Conservation (phyloP, 148 eudicot genomes). For the Silene latifolia region DNA sequence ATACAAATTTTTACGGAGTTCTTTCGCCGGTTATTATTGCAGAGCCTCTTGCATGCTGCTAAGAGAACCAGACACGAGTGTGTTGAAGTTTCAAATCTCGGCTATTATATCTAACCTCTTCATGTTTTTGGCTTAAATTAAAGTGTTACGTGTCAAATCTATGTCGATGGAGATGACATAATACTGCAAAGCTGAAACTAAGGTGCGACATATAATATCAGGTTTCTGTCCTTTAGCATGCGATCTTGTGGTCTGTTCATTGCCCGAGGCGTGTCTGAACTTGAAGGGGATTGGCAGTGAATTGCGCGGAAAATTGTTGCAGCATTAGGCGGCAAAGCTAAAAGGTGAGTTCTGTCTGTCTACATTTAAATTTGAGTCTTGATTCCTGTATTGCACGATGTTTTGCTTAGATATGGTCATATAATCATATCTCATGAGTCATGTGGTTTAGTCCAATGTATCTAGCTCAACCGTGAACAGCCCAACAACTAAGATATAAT, state of each 20-base stretch:
- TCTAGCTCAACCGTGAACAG: neutral
- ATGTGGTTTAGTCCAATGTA: neutral
- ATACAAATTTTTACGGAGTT: neutral
- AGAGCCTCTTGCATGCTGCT: neutral
- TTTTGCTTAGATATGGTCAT: neutral
- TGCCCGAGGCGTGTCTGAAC: neutral
- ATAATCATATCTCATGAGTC: neutral
- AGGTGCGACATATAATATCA: neutral
- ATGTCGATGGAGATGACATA: neutral
- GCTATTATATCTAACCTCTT: neutral
- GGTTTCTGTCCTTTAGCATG: neutral
- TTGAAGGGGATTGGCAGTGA: neutral
- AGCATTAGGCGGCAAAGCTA: neutral
- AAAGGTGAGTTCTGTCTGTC: constrained; percentile 15
- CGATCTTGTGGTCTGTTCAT: neutral
- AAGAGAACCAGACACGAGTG: neutral
- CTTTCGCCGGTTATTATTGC: neutral
- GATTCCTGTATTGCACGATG: neutral
- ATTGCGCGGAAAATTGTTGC: neutral
- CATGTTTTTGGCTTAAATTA: neutral
- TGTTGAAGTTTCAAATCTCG: neutral
- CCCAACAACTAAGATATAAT: neutral
- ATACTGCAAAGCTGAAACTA: neutral
- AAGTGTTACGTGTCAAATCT: neutral
- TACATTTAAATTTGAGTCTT: neutral